Base-by-base conservation (phyloP, 1,139 yeast genomes). In the Geotrichum aggregatum region DNA sequence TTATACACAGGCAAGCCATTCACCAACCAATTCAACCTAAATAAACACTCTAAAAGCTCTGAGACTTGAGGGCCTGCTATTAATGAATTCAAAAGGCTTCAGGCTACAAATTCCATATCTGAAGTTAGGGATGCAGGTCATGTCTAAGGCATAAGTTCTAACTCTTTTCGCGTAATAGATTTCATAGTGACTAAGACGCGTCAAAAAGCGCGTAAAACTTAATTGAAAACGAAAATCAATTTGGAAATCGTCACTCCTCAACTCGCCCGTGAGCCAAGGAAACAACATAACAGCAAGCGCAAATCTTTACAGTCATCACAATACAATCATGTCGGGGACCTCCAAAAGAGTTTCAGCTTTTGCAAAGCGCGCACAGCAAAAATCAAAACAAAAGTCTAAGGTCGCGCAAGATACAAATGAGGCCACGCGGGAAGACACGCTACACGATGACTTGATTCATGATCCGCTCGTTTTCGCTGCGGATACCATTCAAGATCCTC, bases 311-410 rank as follows among this genome's bases (percentile, higher is more conserved):
- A n/a, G 14, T 36, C 35, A 36, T 22, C 22, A 24, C 30, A 16
- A 31, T 21, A 24, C 30, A 16, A 31, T 21, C 31, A 45, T 22
- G 40, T 34, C 44, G 5, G 43, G 49, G 1, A 34, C 52, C 21
- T 43, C 42, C 13, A 45, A 45, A 24, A 35, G 53, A 21, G 38
- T 50, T 4, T 50, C 53, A 26, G 52, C 52, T 5, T 50, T 50
- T 44, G 46, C 52, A 1, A 49, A 49, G 16, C 44, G 52, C 2
- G 52, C 52, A 1, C 52, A 49, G 40, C 31, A 38, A 24, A 44
- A 38, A 13, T 8, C 30, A 3, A 49, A 49, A 16, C 33, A 26
- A 1, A 49, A 38, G 21, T 30, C 33, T 7, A 48, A 46, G 28
- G 36, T 22, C 11, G 5, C 5, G 18, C 11, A 33, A 10, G 19